Percentiles rank a stretch among this genome's conserved stretches.
Conservation (phyloP, 352 stramenopile species). For the Phytophthora capsici region DNA sequence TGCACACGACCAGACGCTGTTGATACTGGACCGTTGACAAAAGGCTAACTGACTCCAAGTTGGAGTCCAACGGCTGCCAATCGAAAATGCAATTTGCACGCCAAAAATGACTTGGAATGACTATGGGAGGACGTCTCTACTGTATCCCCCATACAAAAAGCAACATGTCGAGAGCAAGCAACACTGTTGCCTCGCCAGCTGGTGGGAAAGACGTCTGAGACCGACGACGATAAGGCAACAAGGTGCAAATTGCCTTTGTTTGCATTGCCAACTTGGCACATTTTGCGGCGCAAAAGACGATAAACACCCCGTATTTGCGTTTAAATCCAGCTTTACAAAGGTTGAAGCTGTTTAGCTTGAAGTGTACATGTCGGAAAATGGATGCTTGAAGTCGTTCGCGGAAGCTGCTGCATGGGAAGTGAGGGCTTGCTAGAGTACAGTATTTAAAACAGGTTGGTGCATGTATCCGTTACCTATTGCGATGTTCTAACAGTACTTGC, state of each 20-base stretch:
- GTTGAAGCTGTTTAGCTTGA: background rate
- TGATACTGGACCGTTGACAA: conserved; percentile 14
- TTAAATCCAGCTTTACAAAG: too few species aligned
- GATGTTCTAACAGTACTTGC: too few species aligned
- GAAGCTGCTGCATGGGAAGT: conserved; percentile 14
- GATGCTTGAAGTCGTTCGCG: background rate
- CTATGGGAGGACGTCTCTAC: conserved; percentile 1
- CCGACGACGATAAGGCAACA: conserved; percentile 14
- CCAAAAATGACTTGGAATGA: background rate
- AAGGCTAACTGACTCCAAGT: conserved; percentile 35
- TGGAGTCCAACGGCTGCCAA: conserved; percentile 8
- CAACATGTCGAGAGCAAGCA: background rate
- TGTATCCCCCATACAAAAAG: conserved; percentile 3
- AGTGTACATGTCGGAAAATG: background rate
- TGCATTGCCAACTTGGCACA: background rate
- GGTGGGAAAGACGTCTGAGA: conserved; percentile 12
- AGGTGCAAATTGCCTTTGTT: background rate
- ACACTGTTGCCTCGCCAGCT: conserved; percentile 1
- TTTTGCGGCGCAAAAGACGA: conserved; percentile 6
- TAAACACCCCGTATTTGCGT: background rate
- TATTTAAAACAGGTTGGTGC: too few species aligned
- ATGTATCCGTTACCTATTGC: too few species aligned
- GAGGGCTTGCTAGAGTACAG: background rate
- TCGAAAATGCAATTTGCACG: conserved; percentile 4
- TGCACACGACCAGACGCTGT: conserved; percentile 28